Evolutionary conservation across 2,329 filamentous ascomycete genomes (phyloP).

Genomic region (Microascus cirrosus): DNA sequence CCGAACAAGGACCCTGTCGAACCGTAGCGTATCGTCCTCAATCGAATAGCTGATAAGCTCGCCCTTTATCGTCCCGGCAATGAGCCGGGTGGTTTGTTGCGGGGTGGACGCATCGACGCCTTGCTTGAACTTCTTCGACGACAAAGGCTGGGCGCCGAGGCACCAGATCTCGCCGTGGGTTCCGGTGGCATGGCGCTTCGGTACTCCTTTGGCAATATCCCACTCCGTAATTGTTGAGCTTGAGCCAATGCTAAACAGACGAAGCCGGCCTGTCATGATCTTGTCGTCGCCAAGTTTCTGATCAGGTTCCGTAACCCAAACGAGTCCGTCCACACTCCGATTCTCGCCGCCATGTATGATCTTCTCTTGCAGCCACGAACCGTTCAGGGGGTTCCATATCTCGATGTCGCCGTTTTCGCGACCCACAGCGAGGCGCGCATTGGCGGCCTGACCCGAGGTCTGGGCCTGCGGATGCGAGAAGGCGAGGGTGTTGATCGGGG

Average conservation of each 20-base stretch:
- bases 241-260: constrained; percentile 93
- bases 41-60: constrained; percentile 81
- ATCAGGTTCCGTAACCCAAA: constrained; percentile 81
- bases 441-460: constrained; percentile 35
- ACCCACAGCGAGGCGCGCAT: constrained; percentile 73
- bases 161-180: constrained; percentile 98
- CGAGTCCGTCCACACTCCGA: constrained; percentile 78
- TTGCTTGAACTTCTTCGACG: constrained; percentile 16
- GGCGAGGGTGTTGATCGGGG: constrained; percentile 86
- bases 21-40: constrained; percentile 70
- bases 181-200: constrained; percentile 73
- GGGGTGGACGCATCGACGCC: constrained; percentile 12
- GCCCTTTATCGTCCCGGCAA: constrained; percentile 83
- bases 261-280: constrained; percentile 57
- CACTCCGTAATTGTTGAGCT: constrained; percentile 90
- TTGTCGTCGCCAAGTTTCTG: constrained; percentile 54
- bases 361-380: constrained; percentile 81
- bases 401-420: constrained; percentile 94
- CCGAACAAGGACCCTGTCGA: constrained; percentile 63
- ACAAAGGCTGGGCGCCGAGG: constrained; percentile 70
- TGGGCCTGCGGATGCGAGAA: constrained; percentile 65
- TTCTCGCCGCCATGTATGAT: constrained; percentile 75
- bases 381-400: constrained; percentile 84
- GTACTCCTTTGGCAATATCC: constrained; percentile 71
- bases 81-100: constrained; percentile 48